These are phyloP conservation scores for Phallus indusiatus DNA, from an alignment of 768 basidiomycete genomes.

Conservation along the genomic window DNA sequence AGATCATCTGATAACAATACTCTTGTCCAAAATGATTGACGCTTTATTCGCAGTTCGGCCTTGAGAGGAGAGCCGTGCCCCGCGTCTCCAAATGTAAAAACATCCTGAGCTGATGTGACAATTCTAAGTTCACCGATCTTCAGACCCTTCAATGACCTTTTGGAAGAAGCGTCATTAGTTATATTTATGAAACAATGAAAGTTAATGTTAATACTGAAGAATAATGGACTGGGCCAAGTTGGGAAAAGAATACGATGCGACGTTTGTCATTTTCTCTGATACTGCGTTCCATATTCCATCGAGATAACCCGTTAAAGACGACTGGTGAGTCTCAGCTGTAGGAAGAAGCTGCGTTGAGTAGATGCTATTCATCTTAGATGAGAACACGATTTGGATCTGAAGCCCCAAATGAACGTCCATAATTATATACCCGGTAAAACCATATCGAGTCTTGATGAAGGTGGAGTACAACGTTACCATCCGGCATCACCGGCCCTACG, in stretches of 20 bases:
- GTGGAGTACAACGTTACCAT: too few relatives aligned
- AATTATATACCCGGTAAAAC: too few relatives aligned
- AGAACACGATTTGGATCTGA: too few relatives aligned
- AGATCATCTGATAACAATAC: slow-evolving; percentile 33
- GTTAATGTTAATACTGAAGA: background rate
- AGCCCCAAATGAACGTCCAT: too few relatives aligned
- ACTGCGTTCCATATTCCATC: slow-evolving; percentile 35
- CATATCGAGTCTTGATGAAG: too few relatives aligned
- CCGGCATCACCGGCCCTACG: too few relatives aligned
- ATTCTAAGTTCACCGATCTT: slow-evolving; percentile 37
- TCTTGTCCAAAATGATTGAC: slow-evolving; percentile 47
- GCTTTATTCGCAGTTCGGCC: slow-evolving; percentile 39
- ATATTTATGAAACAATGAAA: slow-evolving; percentile 20
- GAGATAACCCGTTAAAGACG: slow-evolving; percentile 31
- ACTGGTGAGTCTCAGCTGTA: slow-evolving; percentile 32
- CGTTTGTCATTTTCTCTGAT: slow-evolving; percentile 30
- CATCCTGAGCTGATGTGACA: slow-evolving; percentile 29
- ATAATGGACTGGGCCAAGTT: slow-evolving; percentile 36
- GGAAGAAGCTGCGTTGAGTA: slow-evolving; percentile 32
- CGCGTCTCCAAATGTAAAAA: slow-evolving; percentile 32
- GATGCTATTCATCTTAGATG: too few relatives aligned
- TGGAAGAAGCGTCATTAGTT: slow-evolving; percentile 23
- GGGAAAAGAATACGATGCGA: slow-evolving; percentile 35
- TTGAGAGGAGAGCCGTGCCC: slow-evolving; percentile 16
- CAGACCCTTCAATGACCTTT: slow-evolving; percentile 26